Conservation (phyloP, 371 early-diverging fungal genomes). For the Mucor racemosus region DNA sequence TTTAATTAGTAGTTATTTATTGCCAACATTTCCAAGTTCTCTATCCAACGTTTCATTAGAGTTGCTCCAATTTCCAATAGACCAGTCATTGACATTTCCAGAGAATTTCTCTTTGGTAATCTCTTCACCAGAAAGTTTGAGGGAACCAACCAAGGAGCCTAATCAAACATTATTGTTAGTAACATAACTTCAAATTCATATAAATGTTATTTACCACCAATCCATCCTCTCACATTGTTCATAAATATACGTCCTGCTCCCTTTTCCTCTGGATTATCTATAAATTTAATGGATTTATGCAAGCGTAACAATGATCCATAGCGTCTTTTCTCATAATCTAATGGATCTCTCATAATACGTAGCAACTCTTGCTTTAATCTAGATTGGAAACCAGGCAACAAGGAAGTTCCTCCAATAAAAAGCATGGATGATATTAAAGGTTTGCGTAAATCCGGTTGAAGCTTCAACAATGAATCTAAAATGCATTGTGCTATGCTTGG, state of each 20-base stretch:
- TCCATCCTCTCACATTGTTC: conserved; percentile 75
- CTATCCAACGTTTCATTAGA: conserved; percentile 7
- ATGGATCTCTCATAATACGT: conserved; percentile 49
- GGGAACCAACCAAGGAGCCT: conserved; percentile 75
- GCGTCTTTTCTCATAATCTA: conserved; percentile 44
- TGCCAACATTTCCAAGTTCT: conserved; percentile 11
- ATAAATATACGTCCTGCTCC: conserved; percentile 66
- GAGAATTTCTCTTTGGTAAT: conserved; percentile 63
- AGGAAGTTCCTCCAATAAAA: conserved; percentile 80
- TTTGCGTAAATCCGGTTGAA: conserved; percentile 77
- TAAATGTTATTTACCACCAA: conserved; percentile 61
- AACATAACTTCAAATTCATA: too few species aligned
- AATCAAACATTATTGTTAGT: not conserved
- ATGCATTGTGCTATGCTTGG: conserved; percentile 64
- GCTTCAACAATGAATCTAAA: conserved; percentile 64
- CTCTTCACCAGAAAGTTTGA: conserved; percentile 73
- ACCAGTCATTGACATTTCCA: conserved; percentile 74
- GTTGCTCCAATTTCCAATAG: conserved; percentile 46
- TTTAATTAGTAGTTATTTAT: not conserved
- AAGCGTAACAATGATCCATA: conserved; percentile 36
- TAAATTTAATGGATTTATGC: conserved; percentile 38
- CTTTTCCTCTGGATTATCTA: conserved; percentile 44
- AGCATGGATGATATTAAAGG: conserved; percentile 69
- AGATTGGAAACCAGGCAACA: conserved; percentile 75
- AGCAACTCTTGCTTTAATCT: conserved; percentile 70